These are phyloP conservation scores for Termitomyces sp. DNA, from an alignment of 768 basidiomycete genomes.

Conservation along the genomic window DNA sequence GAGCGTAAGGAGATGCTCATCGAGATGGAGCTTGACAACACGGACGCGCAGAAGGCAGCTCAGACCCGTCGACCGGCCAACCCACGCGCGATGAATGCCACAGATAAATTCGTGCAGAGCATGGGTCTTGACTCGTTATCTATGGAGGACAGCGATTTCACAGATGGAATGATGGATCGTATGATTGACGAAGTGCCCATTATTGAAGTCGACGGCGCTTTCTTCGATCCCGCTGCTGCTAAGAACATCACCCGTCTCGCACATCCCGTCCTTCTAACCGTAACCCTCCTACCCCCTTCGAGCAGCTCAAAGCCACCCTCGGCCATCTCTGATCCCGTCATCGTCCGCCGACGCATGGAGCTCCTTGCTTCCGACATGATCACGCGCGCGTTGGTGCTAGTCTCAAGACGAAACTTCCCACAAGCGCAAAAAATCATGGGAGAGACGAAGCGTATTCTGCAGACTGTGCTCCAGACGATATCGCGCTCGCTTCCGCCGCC, in stretches of 20 bases:
- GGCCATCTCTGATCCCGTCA: conserved; percentile 73
- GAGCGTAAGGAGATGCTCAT: conserved; percentile 97
- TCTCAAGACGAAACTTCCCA: conserved; percentile 84
- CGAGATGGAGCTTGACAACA: conserved; percentile 89
- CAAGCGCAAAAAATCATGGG: conserved; percentile 89
- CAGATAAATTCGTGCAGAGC: conserved; percentile 84
- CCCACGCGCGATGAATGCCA: conserved; percentile 62
- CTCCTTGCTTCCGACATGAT: conserved; percentile 97
- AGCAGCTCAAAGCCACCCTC: conserved; percentile 39
- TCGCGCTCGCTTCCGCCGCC: conserved; percentile 69
- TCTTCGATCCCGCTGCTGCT: conserved; percentile 84
- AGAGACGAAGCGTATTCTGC: conserved; percentile 89
- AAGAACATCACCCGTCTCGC: conserved; percentile 87
- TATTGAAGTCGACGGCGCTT: conserved; percentile 92
- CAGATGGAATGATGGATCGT: conserved; percentile 90
- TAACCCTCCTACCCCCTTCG: conserved; percentile 76
- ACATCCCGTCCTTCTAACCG: conserved; percentile 90
- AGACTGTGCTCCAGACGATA: conserved; percentile 85
- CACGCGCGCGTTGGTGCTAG: conserved; percentile 87
- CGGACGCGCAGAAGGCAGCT: conserved; percentile 46
- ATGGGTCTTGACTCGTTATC: conserved; percentile 76
- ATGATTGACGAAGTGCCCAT: conserved; percentile 99
- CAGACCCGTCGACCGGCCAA: conserved; percentile 21
- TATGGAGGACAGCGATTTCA: conserved; percentile 75
- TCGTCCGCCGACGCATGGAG: conserved; percentile 95